Base-by-base conservation (phyloP, 257 asterid species). In the Forsythia viridissima region DNA sequence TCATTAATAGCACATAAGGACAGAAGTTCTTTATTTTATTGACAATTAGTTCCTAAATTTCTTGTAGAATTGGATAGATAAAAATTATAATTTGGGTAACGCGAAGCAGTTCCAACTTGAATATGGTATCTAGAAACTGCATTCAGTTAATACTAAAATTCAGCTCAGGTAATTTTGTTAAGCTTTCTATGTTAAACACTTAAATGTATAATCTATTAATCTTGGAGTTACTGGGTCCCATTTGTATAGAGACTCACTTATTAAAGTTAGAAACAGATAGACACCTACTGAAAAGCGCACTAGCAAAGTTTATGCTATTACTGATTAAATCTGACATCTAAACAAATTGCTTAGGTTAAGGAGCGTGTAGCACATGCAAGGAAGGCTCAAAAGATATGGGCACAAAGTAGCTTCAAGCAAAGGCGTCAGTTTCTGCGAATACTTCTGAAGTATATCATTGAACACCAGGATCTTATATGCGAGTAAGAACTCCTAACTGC, bases 391-490 rank as follows among this genome's bases (percentile, higher is more conserved):
- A 88, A 84, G 86, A 88, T 85, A 75, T 96, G 99, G 99, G 97
- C 93, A 77, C 90, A 86, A 80, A 96, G 96, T 86, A 93, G 93
- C 89, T 96, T 96, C 90, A 96, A 92, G 94, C 97, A 93, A 88
- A 91, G 99, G 80, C 96, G 99, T 71, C 95, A 88, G 80, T 93
- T 96, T 87, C 87, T 96, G 65, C 88, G 97, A 87, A 96, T 96
- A 83, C 98, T 96, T 85, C 88, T 96, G 87, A 96, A 96, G 87
- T 96, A 92, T 83, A 96, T 96, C 67, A 86, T 96, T 73, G 98
- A 96, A 70, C 97, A 96, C 80, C 99, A 96, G 84, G 93, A 91
- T 73, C 97, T 93, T 77, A 96, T 96, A 85, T 96, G 99, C 97
- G 97, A 96, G 99, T 96, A 87, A 87, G 96, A 80, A 80, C 71